These are phyloP conservation scores for Ascochyta clinopodiicola DNA, from an alignment of 2,329 filamentous ascomycete genomes.

Conservation along the genomic window DNA sequence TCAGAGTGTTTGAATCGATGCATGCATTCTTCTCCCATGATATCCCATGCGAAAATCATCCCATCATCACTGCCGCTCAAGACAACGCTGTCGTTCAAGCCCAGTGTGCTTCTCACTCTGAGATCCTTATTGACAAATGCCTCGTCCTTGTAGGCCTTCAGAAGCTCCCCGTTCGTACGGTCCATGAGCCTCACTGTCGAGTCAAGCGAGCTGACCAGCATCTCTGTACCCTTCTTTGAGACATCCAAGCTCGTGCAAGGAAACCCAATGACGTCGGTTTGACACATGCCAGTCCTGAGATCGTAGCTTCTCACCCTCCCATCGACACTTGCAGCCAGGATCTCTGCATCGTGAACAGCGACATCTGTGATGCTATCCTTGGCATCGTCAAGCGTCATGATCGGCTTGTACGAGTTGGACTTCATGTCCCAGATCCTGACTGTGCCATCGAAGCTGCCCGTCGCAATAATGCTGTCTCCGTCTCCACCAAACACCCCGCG, in stretches of 20 bases:
- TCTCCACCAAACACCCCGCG: conserved; percentile 79
- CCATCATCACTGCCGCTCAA: conserved; percentile 83
- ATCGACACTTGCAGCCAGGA: conserved; percentile 82
- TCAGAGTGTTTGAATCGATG: conserved; percentile 63
- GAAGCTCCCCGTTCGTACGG: conserved; percentile 72
- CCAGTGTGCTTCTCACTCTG: conserved; percentile 77
- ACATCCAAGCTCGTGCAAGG: conserved; percentile 77
- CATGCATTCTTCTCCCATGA: conserved; percentile 73
- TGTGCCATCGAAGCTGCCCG: conserved; percentile 74
- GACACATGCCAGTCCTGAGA: conserved; percentile 73
- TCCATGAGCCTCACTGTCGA: conserved; percentile 82
- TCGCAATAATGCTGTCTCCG: conserved; percentile 74
- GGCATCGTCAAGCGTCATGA: conserved; percentile 77
- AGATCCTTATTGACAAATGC: conserved; percentile 70
- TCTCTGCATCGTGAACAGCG: conserved; percentile 54
- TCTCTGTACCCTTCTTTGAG: conserved; percentile 74
- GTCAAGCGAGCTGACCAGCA: conserved; percentile 79
- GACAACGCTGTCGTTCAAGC: conserved; percentile 77
- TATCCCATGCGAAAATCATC: conserved; percentile 80
- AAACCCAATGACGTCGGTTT: conserved; percentile 49
- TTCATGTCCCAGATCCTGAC: conserved; percentile 69
- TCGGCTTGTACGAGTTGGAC: conserved; percentile 60
- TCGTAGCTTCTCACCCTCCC: conserved; percentile 84
- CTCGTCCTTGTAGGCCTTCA: conserved; percentile 72
- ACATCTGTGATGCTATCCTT: conserved; percentile 68